These are phyloP conservation scores for Purpureocillium lavendulum DNA, from an alignment of 2,329 filamentous ascomycete genomes.

Conservation along the genomic window DNA sequence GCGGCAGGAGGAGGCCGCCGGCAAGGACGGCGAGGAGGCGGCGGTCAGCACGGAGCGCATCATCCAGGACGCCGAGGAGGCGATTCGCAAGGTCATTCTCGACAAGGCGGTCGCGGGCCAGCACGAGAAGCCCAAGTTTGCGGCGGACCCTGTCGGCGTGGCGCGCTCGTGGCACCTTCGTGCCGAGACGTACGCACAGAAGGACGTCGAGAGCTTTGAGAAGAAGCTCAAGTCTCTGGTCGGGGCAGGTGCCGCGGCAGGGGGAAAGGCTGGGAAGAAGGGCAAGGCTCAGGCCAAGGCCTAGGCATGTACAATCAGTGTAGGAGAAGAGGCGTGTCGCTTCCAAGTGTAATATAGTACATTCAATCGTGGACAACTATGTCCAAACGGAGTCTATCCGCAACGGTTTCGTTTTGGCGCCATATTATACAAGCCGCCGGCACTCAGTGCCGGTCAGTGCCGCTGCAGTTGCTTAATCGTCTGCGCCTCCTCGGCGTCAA, in stretches of 20 bases:
- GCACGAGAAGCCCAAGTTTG: conserved; percentile 25
- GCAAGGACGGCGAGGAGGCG: conserved; percentile 8
- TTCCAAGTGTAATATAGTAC: conserved; percentile 18
- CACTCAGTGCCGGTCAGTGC: no score
- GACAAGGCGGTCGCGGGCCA: conserved; percentile 25
- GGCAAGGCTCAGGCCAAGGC: conserved; percentile 15
- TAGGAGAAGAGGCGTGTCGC: conserved; percentile 7
- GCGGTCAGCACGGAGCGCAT: conserved; percentile 12
- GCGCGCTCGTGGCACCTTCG: conserved; percentile 28
- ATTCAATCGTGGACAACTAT: not conserved
- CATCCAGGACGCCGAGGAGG: conserved; percentile 23
- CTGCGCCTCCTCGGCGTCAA: conserved; percentile 42
- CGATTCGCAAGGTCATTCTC: conserved; percentile 22
- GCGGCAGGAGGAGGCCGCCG: conserved; percentile 10
- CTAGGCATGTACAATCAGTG: conserved; percentile 4
- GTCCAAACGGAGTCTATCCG: no score
- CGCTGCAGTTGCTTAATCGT: conserved; percentile 31
- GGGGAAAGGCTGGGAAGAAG: conserved; percentile 9
- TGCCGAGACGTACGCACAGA: conserved; percentile 24
- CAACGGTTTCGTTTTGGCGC: no score
- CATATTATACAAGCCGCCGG: no score
- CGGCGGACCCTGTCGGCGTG: conserved; percentile 22
- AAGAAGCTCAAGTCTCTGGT: conserved; percentile 26
- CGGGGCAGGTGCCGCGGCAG: conserved; percentile 5
- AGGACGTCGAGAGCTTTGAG: conserved; percentile 28